Base-by-base conservation (phyloP, 2,329 filamentous ascomycete genomes). In the Aureobasidium uvarum region DNA sequence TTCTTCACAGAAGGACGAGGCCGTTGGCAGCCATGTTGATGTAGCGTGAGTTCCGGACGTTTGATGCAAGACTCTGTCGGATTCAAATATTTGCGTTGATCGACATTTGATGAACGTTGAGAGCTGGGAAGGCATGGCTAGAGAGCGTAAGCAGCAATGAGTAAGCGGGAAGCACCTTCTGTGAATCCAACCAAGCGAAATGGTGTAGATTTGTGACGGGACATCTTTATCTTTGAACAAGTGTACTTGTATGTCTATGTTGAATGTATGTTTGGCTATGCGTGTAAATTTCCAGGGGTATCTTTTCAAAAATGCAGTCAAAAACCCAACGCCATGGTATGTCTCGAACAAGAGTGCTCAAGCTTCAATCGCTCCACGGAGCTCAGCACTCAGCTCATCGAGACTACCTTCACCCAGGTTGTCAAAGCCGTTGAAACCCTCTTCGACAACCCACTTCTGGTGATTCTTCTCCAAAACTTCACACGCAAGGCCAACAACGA, bases 401-500 rank as follows among this genome's bases (percentile, higher is more conserved):
- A 75, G 67, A 20, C 67, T 68, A 16, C 68, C 68, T 52, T 75
- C 73, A 13, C 70, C 72, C 20, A 76, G 64, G 8, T 70, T 78
- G 66, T 94, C 89, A 62, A 96, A 75, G 0, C 88, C 90, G 68
- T 83, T 82, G 72, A 96, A 96, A 0, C 92, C 93, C 55, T 97
- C 93, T 75, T 97, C 92, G 0, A 96, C 90, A 0, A 83, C 79
- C 94, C 94, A 97, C 66, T 86, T 86, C 71, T 86, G 83, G 1
- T 83, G 84, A 65, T 84, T 81, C 20, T 80, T 78, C 68, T 88
- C 84, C 66, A 98, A 76, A 5, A 92, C 91, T 72, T 91, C 89
- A 71, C 95, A 99, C 3, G 92, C 90, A 52, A 84, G 81, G 0
- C 95, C 95, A 0, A 96, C 88, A 0, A 98, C 91, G 36, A 99